phyloP scores from a whole-genome alignment of 495 filamentous ascomycete species.

The Aspergillus conjunctus region DNA sequence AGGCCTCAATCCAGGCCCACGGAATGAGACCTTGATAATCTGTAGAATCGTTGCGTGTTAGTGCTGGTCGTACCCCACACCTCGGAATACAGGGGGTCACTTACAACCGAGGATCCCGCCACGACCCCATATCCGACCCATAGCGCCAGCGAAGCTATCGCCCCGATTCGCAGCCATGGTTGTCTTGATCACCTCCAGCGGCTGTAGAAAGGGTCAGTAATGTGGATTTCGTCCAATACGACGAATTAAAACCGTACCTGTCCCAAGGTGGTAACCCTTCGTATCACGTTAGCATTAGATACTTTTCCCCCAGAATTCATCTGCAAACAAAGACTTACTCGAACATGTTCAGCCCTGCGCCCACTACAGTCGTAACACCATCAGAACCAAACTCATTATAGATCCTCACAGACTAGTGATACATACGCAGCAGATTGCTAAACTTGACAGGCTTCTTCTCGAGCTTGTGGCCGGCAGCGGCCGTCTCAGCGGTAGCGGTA shows the following conservation, averaged over 20 bases:
- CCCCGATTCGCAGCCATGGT: slow-evolving; percentile 96
- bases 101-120: slow-evolving; percentile 94
- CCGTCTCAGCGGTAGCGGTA: slow-evolving; percentile 55
- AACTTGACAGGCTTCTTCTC: slow-evolving; percentile 99
- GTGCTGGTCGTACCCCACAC: slow-evolving; percentile 22
- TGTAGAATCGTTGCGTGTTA: slow-evolving; percentile 38
- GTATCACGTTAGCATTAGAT: slow-evolving; percentile 19
- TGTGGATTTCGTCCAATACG: neutral
- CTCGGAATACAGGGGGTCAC: slow-evolving; percentile 42
- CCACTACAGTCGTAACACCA: slow-evolving; percentile 53
- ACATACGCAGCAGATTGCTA: slow-evolving; percentile 87
- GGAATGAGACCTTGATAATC: slow-evolving; percentile 99
- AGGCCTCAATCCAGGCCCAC: slow-evolving; percentile 99
- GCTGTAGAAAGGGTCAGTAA: slow-evolving; percentile 53
- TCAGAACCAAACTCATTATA: slow-evolving; percentile 6
- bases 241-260: slow-evolving; percentile 55
- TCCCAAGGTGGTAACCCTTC: slow-evolving; percentile 80
- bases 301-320: neutral
- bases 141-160: slow-evolving; percentile 80
- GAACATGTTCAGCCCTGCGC: slow-evolving; percentile 96
- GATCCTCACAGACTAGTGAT: neutral
- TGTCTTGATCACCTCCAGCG: slow-evolving; percentile 98
- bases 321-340: slow-evolving; percentile 61
- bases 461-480: slow-evolving; percentile 51
- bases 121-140: slow-evolving; percentile 87